A percentile compares a stretch with the other conserved stretches of the same genome.
Conservation (phyloP, 495 filamentous ascomycete species). For the Daldinia caldariorum region DNA sequence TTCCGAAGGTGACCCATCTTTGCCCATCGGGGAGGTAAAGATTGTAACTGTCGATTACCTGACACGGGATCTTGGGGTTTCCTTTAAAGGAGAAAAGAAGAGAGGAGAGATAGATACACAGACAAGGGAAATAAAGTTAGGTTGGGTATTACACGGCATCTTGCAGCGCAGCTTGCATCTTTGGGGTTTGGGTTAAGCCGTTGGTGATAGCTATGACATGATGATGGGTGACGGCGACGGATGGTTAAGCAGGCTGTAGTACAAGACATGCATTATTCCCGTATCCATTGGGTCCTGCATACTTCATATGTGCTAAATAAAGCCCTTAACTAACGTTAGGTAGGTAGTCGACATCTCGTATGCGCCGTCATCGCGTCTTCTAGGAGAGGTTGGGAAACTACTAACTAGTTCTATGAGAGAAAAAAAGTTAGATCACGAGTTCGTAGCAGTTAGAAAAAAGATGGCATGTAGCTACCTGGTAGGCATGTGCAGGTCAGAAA, state of each 20-base stretch:
- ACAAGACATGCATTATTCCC: background rate
- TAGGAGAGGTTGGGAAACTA: constrained; percentile 4
- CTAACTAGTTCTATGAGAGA: background rate
- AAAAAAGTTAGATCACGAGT: constrained; percentile 9
- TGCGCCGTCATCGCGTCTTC: background rate
- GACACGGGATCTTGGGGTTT: background rate
- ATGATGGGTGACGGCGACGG: constrained; percentile 7
- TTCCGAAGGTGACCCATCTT: constrained; percentile 33
- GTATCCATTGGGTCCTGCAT: background rate
- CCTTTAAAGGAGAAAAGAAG: background rate
- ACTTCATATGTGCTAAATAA: constrained; percentile 6
- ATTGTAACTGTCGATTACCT: background rate
- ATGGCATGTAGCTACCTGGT: too few species aligned
- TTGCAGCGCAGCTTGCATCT: constrained; percentile 7
- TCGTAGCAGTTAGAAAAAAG: background rate
- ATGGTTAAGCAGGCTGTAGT: background rate
- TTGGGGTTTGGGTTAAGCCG: background rate
- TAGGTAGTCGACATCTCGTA: background rate
- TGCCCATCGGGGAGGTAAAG: constrained; percentile 24
- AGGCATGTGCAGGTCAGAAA: constrained; percentile 9
- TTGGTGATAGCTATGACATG: constrained; percentile 15
- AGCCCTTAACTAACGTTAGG: background rate
- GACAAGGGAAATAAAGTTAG: background rate
- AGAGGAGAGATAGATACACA: background rate
- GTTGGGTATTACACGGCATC: constrained; percentile 3